Evolutionary conservation across 805 yeast species (phyloP), one percentile per base, ranked within the genome.

Genomic region (Metschnikowia gruessii): DNA sequence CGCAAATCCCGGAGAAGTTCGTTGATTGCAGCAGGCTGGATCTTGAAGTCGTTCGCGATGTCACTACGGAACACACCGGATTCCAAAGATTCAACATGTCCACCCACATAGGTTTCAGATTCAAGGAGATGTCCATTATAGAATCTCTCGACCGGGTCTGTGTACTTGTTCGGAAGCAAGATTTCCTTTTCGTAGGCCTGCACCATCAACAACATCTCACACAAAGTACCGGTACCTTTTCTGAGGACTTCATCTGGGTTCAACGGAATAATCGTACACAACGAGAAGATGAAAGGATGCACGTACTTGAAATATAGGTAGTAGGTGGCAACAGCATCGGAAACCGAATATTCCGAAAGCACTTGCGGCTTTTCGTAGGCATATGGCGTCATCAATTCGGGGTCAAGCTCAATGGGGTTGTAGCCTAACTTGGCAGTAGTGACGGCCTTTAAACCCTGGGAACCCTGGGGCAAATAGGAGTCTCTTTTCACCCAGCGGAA

Each of bases 241-340:
- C 99, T 74, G 46, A 94, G 72, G 18, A 88, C 92, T 64, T 95
- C 99, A 66, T 94, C 99, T 0, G 99, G 99, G 57, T 91, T 89
- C 56, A 94, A 71, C 0, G 99, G 99, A 67, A 94, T 81, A 62
- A 94, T 95, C 11, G 95, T 90, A 66, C 98, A 91, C 48, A 94
- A 80, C 2, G 99, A 94, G 61, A 94, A 90, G 55, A 94, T 85
- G 69, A 94, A 94, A 1, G 98, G 98, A 65, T 91, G 98, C 43
- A 94, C 97, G 62, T 94, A 95, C 66, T 94, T 94, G 81, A 86
- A 91, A 70, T 91, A 94, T 38, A 94, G 72, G 65, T 94, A 94
- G 63, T 91, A 94, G 0, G 99, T 94, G 4, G 99, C 99, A 33
- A 95, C 99, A 11, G 99, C 99, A 75, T 94, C 99, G 47, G 99